Evolutionary conservation across 2,329 filamentous ascomycete genomes (phyloP).

Genomic region (Calonectria ilicicola): DNA sequence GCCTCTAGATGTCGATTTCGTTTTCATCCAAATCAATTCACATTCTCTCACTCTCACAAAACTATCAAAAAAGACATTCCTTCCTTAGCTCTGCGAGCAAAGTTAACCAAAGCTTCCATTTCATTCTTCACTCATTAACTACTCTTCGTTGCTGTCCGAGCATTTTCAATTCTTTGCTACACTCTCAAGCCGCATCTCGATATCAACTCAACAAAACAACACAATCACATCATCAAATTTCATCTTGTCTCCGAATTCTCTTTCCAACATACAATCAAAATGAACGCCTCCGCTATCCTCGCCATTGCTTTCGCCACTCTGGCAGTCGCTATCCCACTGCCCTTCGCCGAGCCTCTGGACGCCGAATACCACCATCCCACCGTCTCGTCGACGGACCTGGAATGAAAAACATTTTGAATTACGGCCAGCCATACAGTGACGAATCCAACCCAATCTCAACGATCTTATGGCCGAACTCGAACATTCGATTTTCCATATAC

Average conservation of each 20-base stretch:
- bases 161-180: neutral
- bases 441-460: neutral
- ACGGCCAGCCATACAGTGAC: neutral
- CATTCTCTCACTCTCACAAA: constrained; percentile 8
- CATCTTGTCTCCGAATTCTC: neutral
- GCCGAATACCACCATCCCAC: constrained; percentile 6
- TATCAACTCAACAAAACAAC: neutral
- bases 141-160: neutral
- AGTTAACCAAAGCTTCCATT: neutral
- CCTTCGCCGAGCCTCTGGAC: constrained; percentile 8
- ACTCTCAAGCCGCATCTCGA: neutral
- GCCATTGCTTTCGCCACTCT: constrained; percentile 14
- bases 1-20: neutral
- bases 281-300: constrained; percentile 20
- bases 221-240: neutral
- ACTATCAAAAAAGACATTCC: constrained; percentile 8
- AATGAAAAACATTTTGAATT: neutral
- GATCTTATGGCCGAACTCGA: neutral
- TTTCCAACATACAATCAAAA: neutral
- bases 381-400: constrained; percentile 17
- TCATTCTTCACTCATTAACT: neutral
- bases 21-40: neutral
- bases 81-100: constrained; percentile 14
- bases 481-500: neutral
- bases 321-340: constrained; percentile 10